Evolutionary conservation across 1,139 yeast species (phyloP).

Genomic region (Groenewaldozyma sp.): DNA sequence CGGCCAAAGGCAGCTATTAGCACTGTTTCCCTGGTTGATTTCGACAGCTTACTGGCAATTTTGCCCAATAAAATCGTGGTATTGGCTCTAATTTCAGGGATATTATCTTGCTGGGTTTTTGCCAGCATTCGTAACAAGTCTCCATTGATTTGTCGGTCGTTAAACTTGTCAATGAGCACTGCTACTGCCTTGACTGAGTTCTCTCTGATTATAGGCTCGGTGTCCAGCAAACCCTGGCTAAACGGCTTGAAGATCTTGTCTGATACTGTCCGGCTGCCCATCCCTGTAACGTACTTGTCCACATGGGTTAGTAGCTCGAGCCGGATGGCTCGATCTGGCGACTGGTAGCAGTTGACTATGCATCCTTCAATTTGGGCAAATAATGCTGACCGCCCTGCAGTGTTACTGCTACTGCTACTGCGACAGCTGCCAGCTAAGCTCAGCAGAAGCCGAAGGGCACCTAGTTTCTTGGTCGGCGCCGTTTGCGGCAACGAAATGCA

Average conservation of each 20-base stretch:
- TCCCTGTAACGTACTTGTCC: constrained; percentile 42
- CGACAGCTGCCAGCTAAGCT: constrained; percentile 22
- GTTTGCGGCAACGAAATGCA: constrained; percentile 30
- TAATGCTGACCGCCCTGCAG: constrained; percentile 35
- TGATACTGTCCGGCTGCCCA: constrained; percentile 53
- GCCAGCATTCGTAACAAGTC: constrained; percentile 77
- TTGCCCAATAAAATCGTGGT: constrained; percentile 70
- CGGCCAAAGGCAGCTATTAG: constrained; percentile 80
- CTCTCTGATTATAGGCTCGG: constrained; percentile 71
- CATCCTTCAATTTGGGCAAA: constrained; percentile 49
- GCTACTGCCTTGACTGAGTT: constrained; percentile 70
- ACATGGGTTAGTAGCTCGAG: constrained; percentile 57
- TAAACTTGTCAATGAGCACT: constrained; percentile 51
- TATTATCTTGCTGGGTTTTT: constrained; percentile 77
- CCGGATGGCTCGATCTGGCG: constrained; percentile 70
- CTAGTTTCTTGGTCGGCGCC: constrained; percentile 22
- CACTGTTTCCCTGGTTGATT: constrained; percentile 39
- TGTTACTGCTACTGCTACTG: constrained; percentile 26
- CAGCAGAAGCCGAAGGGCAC: constrained; percentile 19
- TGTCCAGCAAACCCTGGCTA: constrained; percentile 74
- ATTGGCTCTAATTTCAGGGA: constrained; percentile 76
- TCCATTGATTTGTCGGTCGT: constrained; percentile 77
- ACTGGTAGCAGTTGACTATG: constrained; percentile 50
- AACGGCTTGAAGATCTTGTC: constrained; percentile 59
- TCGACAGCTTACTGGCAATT: constrained; percentile 56